Base-by-base conservation (phyloP, 257 asterid species). In the Solanum peruvianum region DNA sequence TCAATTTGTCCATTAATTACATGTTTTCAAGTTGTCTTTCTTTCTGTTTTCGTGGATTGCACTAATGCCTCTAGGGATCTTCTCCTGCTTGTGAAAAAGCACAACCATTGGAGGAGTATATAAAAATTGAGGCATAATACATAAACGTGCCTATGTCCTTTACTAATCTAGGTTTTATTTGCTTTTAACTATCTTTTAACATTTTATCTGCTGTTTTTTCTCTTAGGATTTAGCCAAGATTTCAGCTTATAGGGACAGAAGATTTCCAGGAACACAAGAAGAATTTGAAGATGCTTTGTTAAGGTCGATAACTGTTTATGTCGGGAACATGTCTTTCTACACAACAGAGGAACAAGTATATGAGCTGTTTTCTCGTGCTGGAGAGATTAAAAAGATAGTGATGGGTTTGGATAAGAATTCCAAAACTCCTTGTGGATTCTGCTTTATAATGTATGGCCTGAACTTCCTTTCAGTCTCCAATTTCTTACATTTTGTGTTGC, bases 321-420 rank as follows among this genome's bases (percentile, higher is more conserved):
- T 93, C 9, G 99, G 99, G 89, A n/a, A 97, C 88, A 94, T 97
- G 98, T 97, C 99, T 25, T 97, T 97, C 89, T 97, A 97, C 85
- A 94, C 99, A 2, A 97, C 99, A 5, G 99, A 97, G 92, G 99
- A 97, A 94, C 99, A 97, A 89, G 97, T 96, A 77, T 97, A 95
- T 49, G 99, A 97, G 94, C 88, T 97, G 70, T 95, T 97, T 89
- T 88, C 97, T 14, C 93, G 99, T 58, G 95, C 99, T 20, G 99
- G 99, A 69, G 99, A 97, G 95, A 90, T 97, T 77, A 97, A 94
- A 86, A 95, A 94, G 96, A 95, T 97, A 72, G 89, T 92, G 89
- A 95, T 97, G 99, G 99, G 99, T 83, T 92, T 97, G 93, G 99
- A 97, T 88, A 97, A 97, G 92, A 97, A 97, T 88, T 88, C 88